These are phyloP conservation scores for Nelumbo lutea DNA, from an alignment of 164 flowering plant species.

Conservation along the genomic window DNA sequence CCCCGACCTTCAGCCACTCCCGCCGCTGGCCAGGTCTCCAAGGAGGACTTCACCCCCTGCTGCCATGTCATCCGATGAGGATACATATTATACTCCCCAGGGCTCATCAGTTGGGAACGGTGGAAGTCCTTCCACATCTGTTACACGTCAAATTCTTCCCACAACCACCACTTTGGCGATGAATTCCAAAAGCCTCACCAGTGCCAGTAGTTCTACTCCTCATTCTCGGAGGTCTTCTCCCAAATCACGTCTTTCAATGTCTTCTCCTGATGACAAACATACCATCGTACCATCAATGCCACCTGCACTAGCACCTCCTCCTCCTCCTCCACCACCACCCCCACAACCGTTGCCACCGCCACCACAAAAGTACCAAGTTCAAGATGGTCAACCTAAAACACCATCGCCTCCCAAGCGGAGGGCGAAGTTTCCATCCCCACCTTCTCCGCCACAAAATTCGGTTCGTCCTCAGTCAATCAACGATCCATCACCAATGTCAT, in stretches of 20 bases:
- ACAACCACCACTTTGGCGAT: constrained; percentile 1
- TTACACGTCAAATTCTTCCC: constrained; percentile 22
- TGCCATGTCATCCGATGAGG: constrained; percentile 60
- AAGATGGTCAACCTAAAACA: constrained; percentile 15
- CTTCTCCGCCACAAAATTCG: constrained; percentile 50
- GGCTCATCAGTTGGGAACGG: constrained; percentile 44
- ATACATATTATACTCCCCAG: constrained; percentile 66
- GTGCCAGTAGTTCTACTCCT: constrained; percentile 25
- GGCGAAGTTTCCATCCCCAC: constrained; percentile 51
- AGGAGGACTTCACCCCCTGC: constrained; percentile 25
- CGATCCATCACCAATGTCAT: constrained; percentile 17
- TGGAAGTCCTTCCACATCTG: constrained; percentile 33
- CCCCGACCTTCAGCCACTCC: constrained; percentile 92
- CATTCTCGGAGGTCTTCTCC: constrained; percentile 74
- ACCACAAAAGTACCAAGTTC: constrained; percentile 7
- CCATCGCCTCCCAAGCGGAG: constrained; percentile 34
- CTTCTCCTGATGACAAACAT: constrained; percentile 45
- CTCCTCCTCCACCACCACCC: constrained; percentile 21
- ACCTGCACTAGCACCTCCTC: constrained; percentile 23
- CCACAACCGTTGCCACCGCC: not conserved
- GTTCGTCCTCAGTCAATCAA: constrained; percentile 34
- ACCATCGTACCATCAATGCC: constrained; percentile 39
- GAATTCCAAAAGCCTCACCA: constrained; percentile 5
- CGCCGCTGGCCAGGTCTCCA: constrained; percentile 49
- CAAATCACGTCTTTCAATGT: constrained; percentile 44